A percentile compares a stretch with the other conserved stretches of the same genome.
Evolutionary conservation across 2,329 filamentous ascomycete genomes (phyloP).

Genomic region (Cordyceps javanica): DNA sequence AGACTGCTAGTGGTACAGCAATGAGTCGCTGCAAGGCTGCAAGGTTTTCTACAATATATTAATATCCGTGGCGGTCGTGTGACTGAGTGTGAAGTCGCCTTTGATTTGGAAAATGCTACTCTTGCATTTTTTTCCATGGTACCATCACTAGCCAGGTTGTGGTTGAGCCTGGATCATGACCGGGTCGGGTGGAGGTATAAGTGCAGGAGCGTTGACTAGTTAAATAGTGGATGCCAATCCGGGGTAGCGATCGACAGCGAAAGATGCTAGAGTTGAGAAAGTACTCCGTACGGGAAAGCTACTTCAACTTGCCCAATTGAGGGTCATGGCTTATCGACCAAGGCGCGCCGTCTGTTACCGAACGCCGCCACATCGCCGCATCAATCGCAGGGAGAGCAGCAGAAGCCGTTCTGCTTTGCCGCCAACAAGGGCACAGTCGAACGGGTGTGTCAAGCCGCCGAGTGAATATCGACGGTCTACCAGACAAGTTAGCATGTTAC

Average conservation of each 20-base stretch:
- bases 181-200: background rate
- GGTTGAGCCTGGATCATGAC: background rate
- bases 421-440: background rate
- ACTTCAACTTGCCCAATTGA: no score
- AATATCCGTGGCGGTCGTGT: background rate
- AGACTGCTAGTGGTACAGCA: background rate
- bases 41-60: background rate
- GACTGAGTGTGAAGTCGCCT: background rate
- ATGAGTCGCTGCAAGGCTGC: background rate
- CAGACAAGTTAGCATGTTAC: background rate
- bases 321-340: background rate
- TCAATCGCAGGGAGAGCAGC: background rate
- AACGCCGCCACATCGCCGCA: background rate
- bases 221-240: no score
- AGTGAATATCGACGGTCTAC: background rate
- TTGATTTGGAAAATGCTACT: background rate
- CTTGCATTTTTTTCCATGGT: background rate
- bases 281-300: no score
- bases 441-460: background rate
- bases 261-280: background rate
- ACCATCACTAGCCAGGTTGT: no score
- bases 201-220: background rate
- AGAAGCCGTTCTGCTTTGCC: background rate
- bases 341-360: background rate
- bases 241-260: background rate